These are phyloP conservation scores for Bruguiera gymnorhiza DNA, from an alignment of 345 rosid genomes.

Conservation along the genomic window DNA sequence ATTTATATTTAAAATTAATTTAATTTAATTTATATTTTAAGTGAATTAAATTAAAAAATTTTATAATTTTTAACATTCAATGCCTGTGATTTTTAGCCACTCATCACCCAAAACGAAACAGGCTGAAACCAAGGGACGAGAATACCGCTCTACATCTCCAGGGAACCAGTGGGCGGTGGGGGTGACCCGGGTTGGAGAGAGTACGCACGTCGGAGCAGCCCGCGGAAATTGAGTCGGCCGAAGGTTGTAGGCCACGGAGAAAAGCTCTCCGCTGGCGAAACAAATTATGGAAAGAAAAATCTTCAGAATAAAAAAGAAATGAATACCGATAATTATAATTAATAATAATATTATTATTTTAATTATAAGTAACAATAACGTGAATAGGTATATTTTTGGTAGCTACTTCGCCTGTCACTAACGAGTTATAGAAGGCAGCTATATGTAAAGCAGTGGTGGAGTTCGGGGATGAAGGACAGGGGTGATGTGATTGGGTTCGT, in stretches of 20 bases:
- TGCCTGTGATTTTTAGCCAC: no score
- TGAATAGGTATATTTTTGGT: no score
- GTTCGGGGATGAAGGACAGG: background rate
- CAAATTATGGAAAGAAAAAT: background rate
- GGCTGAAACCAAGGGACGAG: background rate
- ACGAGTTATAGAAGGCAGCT: slow-evolving; percentile 6
- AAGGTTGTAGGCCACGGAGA: slow-evolving; percentile 24
- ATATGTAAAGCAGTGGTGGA: background rate
- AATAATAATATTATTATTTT: no score
- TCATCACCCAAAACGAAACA: no score
- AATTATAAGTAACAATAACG: no score
- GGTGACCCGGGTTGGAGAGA: background rate
- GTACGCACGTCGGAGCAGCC: slow-evolving; percentile 14
- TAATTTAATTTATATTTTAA: no score
- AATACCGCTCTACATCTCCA: background rate
- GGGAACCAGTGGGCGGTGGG: background rate
- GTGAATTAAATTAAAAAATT: no score
- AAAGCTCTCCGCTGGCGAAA: background rate
- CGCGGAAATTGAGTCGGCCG: slow-evolving; percentile 11
- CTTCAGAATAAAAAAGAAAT: no score
- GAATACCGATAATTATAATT: no score
- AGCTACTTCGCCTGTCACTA: no score
- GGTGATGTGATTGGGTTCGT: background rate
- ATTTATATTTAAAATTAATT: no score
- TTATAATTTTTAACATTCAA: no score